Evolutionary conservation across 139 green algal species (phyloP), one percentile per base, ranked within the genome.

Genomic region (Pleodorina starrii): DNA sequence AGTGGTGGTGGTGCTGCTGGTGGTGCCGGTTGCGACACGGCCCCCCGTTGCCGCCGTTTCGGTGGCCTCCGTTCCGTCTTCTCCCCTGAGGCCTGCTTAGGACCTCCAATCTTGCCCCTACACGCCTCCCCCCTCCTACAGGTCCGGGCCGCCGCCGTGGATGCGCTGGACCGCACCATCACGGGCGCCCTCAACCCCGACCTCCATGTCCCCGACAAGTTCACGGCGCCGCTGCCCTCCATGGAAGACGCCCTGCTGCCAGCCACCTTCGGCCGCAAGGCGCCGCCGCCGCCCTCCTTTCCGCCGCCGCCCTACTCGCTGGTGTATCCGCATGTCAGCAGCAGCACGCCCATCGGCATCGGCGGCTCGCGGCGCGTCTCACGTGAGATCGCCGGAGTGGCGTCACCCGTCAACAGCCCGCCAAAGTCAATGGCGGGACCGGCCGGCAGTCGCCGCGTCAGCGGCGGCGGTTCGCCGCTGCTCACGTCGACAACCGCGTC

Each of bases 151-250:
- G 92, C 93, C 23, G 94, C 92, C 11, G 90, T 98, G 25, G 94
- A 97, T 21, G 96, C 95, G 4, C 75, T 98, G 29, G 92, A 95
- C 84, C 91, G 90, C 27, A 93, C 94, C 25, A 93, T 97, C 25
- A 94, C 80, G 23, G 95, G 95, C 38, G 88, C 92, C 0, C 74
- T 97, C 21, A 90, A 76, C 57, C 75, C 72, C 71, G 68, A 84
- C 72, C 57, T 80, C 32, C 59, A 78, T 21, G 38, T 87, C 16
- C 81, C 81, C 23, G 81, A 87, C 59, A 87, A 87, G 81, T 87
- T 87, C 76, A 87, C 60, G 40, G 77, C 60, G 32, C 76, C 81
- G 44, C 79, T 78, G 81, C 82, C 75, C 1, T 23, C 25, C 4
- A 73, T 72, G 21, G 75, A 80, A n/a, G 77, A 71, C 42, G 57